phyloP scores from a whole-genome alignment of 768 basidiomycete genomes.

The Russula ochroleuca region DNA sequence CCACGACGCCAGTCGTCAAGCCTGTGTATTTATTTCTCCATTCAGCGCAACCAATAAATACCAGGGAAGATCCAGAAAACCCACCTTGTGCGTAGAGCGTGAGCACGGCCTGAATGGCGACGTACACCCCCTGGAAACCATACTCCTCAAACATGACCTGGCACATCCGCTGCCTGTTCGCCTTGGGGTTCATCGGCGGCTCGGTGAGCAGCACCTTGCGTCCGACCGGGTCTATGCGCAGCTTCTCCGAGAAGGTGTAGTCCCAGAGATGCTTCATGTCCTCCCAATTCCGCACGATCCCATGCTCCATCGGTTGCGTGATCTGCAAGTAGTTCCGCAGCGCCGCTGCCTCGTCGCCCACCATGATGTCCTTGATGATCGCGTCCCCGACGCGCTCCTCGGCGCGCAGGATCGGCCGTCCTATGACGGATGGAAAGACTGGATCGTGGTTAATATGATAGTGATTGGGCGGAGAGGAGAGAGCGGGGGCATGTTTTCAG shows the following conservation, averaged over 20 bases:
- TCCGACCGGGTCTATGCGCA: slow-evolving; percentile 80
- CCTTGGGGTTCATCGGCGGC: slow-evolving; percentile 98
- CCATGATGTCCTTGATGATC: slow-evolving; percentile 94
- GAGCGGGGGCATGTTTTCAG: neutral
- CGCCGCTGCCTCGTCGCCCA: slow-evolving; percentile 94
- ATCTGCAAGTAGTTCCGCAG: slow-evolving; percentile 95
- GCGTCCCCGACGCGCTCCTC: slow-evolving; percentile 89
- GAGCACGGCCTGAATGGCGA: slow-evolving; percentile 97
- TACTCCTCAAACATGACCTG: slow-evolving; percentile 99
- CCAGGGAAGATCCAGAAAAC: slow-evolving; percentile 31
- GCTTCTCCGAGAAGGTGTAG: slow-evolving; percentile 96
- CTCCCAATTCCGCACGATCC: slow-evolving; percentile 98
- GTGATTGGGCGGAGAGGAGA: neutral
- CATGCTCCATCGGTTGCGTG: slow-evolving; percentile 98
- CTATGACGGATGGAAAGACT: slow-evolving; percentile 97
- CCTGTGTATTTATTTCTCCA: slow-evolving; percentile 44
- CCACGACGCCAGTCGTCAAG: slow-evolving; percentile 96
- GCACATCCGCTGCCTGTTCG: slow-evolving; percentile 88
- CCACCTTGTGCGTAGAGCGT: slow-evolving; percentile 97
- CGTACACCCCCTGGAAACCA: slow-evolving; percentile 91
- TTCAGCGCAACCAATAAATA: neutral
- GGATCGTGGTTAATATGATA: neutral
- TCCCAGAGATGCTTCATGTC: slow-evolving; percentile 99
- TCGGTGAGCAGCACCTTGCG: slow-evolving; percentile 92
- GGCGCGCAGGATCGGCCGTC: slow-evolving; percentile 93